phyloP scores from a whole-genome alignment of 2,329 filamentous ascomycete genomes.

The Botryosphaeria dothidea region DNA sequence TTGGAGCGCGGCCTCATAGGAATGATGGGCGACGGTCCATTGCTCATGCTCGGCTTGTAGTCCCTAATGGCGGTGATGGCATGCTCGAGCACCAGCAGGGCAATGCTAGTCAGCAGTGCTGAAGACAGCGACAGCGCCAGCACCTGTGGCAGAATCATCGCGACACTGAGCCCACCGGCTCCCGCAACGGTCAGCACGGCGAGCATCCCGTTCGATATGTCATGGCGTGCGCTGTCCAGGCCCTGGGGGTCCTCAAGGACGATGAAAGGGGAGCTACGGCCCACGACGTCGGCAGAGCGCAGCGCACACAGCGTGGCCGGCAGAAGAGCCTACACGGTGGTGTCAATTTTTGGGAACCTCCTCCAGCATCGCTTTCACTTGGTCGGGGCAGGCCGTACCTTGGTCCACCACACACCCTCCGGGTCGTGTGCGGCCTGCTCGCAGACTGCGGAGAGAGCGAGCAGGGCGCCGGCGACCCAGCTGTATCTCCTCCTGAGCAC shows the following conservation, averaged over 20 bases:
- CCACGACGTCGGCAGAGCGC: conserved; percentile 24
- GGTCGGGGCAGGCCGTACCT: conserved; percentile 33
- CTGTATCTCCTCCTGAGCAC: conserved; percentile 28
- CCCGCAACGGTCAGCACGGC: conserved; percentile 14
- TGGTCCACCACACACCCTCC: conserved; percentile 46
- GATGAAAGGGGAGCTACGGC: conserved; percentile 27
- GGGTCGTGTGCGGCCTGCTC: conserved; percentile 46
- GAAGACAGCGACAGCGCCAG: conserved; percentile 44
- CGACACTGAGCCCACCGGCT: conserved; percentile 14
- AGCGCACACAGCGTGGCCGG: conserved; percentile 35
- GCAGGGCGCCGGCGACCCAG: conserved; percentile 45
- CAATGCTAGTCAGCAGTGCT: conserved; percentile 41
- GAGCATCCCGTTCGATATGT: background rate
- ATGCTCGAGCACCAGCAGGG: conserved; percentile 44
- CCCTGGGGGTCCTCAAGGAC: conserved; percentile 27
- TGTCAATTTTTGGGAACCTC: conserved; percentile 18
- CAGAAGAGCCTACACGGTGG: conserved; percentile 32
- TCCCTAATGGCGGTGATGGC: conserved; percentile 30
- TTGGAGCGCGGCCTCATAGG: conserved; percentile 15
- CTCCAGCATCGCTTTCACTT: background rate
- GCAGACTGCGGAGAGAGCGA: conserved; percentile 46
- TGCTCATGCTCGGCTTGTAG: conserved; percentile 16
- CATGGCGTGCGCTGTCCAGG: conserved; percentile 10
- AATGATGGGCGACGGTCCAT: conserved; percentile 7
- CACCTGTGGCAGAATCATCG: conserved; percentile 1